Conservation (phyloP, 768 basidiomycete genomes). For the Ramaria sp. region DNA sequence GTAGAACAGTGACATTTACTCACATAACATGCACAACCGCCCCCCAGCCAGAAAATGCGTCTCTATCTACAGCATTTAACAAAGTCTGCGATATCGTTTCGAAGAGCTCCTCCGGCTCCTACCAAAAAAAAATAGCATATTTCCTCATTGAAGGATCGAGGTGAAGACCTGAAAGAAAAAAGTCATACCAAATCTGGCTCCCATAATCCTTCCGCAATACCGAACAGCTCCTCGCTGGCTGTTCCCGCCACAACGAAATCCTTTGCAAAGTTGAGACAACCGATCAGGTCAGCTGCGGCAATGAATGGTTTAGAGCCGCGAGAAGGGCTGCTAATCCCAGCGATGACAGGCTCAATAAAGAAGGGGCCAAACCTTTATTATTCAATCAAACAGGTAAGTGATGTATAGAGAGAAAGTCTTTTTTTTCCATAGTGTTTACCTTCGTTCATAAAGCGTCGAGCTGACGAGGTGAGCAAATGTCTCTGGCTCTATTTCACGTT, state of each 20-base stretch:
- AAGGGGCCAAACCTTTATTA: constrained; percentile 70
- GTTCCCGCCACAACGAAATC: constrained; percentile 97
- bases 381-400: too few species aligned
- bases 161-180: not conserved
- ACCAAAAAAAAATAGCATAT: not conserved
- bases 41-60: constrained; percentile 96
- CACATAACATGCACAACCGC: constrained; percentile 92
- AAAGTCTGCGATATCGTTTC: constrained; percentile 97
- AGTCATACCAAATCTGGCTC: constrained; percentile 70
- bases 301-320: constrained; percentile 65
- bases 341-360: constrained; percentile 94
- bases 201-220: constrained; percentile 98
- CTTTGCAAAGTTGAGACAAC: constrained; percentile 87
- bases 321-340: constrained; percentile 47
- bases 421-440: too few species aligned
- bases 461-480: constrained; percentile 94
- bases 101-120: constrained; percentile 90
- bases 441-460: constrained; percentile 88
- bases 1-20: constrained; percentile 23
- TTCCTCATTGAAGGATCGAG: not conserved
- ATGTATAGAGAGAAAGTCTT: too few species aligned
- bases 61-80: constrained; percentile 89
- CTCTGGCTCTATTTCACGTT: constrained; percentile 91
- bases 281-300: constrained; percentile 88
- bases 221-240: constrained; percentile 84